phyloP scores from a whole-genome alignment of 352 stramenopile species.

The Phytopythium vexans region DNA sequence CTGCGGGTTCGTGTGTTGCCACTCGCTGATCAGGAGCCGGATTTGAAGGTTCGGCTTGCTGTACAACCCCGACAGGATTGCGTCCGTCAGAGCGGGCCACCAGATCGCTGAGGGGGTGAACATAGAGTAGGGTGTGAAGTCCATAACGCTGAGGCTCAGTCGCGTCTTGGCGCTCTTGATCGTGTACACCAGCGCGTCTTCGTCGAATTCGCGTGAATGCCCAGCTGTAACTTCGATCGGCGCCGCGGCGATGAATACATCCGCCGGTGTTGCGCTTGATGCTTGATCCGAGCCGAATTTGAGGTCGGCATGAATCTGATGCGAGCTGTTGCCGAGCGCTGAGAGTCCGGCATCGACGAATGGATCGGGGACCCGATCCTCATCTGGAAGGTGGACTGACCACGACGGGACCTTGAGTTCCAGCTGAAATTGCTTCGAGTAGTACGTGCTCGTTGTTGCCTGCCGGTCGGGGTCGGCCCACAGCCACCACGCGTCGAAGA shows the following conservation, averaged over 20 bases:
- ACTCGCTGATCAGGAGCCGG: conserved; percentile 74
- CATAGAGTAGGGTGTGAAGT: conserved; percentile 73
- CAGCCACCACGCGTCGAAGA: conserved; percentile 76
- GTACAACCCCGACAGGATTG: conserved; percentile 53
- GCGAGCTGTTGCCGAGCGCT: conserved; percentile 45
- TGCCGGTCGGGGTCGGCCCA: conserved; percentile 37
- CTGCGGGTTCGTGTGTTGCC: conserved; percentile 57
- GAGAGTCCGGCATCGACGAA: conserved; percentile 43
- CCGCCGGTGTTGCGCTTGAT: conserved; percentile 6
- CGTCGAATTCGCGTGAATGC: conserved; percentile 55
- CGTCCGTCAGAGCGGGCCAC: conserved; percentile 66
- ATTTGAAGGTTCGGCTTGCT: conserved; percentile 46
- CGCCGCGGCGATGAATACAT: conserved; percentile 63
- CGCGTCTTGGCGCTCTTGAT: conserved; percentile 51
- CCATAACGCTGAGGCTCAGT: conserved; percentile 79
- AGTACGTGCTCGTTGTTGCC: conserved; percentile 36
- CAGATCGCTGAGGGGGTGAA: conserved; percentile 58
- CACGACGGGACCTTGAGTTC: conserved; percentile 55
- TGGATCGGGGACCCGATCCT: conserved; percentile 32
- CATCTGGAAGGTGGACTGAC: conserved; percentile 43
- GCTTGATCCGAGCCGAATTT: neutral
- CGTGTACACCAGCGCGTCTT: conserved; percentile 71
- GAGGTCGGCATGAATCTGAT: conserved; percentile 39
- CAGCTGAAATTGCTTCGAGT: conserved; percentile 55
- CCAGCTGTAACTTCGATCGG: conserved; percentile 54